Conservation (phyloP, 2,329 filamentous ascomycete species). For the Alternaria sp. region DNA sequence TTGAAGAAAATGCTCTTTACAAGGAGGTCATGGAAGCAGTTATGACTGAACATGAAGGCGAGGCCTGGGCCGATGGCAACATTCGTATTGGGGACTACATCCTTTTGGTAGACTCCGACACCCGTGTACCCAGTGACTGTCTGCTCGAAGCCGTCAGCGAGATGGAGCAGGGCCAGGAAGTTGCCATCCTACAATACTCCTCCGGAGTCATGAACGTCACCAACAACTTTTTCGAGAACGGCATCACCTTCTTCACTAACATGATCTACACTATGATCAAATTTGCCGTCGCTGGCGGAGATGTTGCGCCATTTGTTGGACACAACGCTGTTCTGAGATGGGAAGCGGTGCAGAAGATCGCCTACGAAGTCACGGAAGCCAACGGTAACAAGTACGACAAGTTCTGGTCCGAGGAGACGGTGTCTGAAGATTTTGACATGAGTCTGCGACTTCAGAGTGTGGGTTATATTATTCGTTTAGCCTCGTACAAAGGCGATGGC, state of each 20-base stretch:
- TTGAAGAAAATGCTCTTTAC: conserved; percentile 49
- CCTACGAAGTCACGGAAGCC: conserved; percentile 45
- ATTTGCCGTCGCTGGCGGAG: conserved; percentile 75
- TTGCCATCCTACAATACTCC: conserved; percentile 79
- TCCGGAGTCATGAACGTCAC: conserved; percentile 77
- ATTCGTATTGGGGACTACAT: conserved; percentile 88
- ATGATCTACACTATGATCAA: conserved; percentile 78
- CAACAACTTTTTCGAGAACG: conserved; percentile 76
- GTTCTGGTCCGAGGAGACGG: conserved; percentile 79
- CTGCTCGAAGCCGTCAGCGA: conserved; percentile 81
- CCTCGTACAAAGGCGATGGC: conserved; percentile 72
- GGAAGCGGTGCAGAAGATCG: conserved; percentile 69
- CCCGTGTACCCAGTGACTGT: conserved; percentile 70
- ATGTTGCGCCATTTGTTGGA: conserved; percentile 78
- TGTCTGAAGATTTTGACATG: conserved; percentile 83
- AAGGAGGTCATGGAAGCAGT: conserved; percentile 64
- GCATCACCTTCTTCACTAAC: conserved; percentile 81
- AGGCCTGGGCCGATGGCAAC: conserved; percentile 81
- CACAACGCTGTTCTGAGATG: conserved; percentile 81
- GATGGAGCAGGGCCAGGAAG: conserved; percentile 81
- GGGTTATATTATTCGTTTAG: conserved; percentile 74
- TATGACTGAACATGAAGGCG: conserved; percentile 70
- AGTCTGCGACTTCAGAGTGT: conserved; percentile 74
- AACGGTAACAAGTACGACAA: conserved; percentile 62
- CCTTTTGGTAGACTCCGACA: conserved; percentile 63